Percentiles rank a stretch among this genome's conserved stretches.
phyloP scores from a whole-genome alignment of 1,284 basidiomycete species.

The Tylopilus orsonianus region DNA sequence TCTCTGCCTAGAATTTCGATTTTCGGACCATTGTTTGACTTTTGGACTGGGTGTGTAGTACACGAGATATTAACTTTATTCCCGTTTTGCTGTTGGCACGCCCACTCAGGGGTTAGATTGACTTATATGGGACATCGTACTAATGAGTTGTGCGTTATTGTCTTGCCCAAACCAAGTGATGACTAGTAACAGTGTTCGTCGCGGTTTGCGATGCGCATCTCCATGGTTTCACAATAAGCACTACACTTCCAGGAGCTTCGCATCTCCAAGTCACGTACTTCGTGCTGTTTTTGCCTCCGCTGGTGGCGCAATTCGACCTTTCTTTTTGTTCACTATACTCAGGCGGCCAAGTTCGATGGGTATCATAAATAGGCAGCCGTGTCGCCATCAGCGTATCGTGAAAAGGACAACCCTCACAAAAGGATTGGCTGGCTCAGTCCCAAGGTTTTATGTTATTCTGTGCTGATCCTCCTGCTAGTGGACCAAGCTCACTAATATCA shows the following conservation, averaged over 20 bases:
- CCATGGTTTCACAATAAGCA: constrained; percentile 34
- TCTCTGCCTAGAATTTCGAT: too few relatives aligned
- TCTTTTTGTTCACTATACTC: constrained; percentile 26
- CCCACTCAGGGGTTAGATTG: constrained; percentile 16
- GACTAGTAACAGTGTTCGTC: constrained; percentile 3
- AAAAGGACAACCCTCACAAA: constrained; percentile 16
- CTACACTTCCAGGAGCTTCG: constrained; percentile 13
- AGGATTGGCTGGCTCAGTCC: constrained; percentile 35
- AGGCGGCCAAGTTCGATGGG: constrained; percentile 1
- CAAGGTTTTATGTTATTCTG: constrained; percentile 19
- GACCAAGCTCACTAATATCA: constrained; percentile 20
- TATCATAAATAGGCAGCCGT: constrained; percentile 26
- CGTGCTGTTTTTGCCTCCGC: constrained; percentile 1
- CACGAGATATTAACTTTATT: too few relatives aligned
- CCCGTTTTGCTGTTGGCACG: too few relatives aligned
- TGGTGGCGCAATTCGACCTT: constrained; percentile 2
- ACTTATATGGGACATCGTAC: constrained; percentile 11
- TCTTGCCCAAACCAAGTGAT: constrained; percentile 17
- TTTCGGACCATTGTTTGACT: too few relatives aligned
- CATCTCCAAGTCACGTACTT: constrained; percentile 25
- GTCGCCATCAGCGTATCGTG: not conserved
- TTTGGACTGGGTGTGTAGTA: too few relatives aligned
- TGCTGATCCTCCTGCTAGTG: constrained; percentile 15
- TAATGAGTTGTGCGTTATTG: constrained; percentile 22
- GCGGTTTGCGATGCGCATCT: constrained; percentile 12